These are phyloP conservation scores for Lignosus rhinocerotis DNA, from an alignment of 1,284 basidiomycete species.

Conservation along the genomic window DNA sequence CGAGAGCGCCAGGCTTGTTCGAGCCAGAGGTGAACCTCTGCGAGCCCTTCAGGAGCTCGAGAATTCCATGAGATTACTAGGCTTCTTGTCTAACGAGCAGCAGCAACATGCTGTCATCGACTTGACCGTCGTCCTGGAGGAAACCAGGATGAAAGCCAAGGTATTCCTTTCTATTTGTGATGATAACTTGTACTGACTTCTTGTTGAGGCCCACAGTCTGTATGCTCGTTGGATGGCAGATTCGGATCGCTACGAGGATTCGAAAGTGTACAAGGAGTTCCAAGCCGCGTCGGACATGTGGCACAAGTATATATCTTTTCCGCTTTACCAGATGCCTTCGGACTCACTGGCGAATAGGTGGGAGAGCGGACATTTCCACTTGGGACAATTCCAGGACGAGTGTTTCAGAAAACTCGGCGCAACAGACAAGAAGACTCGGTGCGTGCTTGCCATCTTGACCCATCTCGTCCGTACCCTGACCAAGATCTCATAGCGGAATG, in stretches of 20 bases:
- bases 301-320: constrained; percentile 47
- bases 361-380: constrained; percentile 85
- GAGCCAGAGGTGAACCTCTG: constrained; percentile 79
- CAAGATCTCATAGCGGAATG: constrained; percentile 43
- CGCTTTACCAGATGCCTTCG: not conserved
- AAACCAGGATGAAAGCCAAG: constrained; percentile 67
- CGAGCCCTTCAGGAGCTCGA: constrained; percentile 90
- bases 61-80: constrained; percentile 56
- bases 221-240: constrained; percentile 94
- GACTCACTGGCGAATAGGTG: constrained; percentile 49
- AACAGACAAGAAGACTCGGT: constrained; percentile 55
- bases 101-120: constrained; percentile 6
- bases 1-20: constrained; percentile 88
- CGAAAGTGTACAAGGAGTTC: constrained; percentile 65
- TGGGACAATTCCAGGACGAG: constrained; percentile 87
- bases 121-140: constrained; percentile 41
- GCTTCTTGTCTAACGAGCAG: constrained; percentile 2
- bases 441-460: constrained; percentile 20
- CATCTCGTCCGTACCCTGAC: constrained; percentile 2
- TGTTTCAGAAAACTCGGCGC: constrained; percentile 57
- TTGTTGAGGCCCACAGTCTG: constrained; percentile 76
- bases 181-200: not conserved
- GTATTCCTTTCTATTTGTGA: constrained; percentile 36
- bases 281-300: constrained; percentile 55
- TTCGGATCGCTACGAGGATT: constrained; percentile 79